These are phyloP conservation scores for Syzygium jambos DNA, from an alignment of 345 rosid species.

Conservation along the genomic window DNA sequence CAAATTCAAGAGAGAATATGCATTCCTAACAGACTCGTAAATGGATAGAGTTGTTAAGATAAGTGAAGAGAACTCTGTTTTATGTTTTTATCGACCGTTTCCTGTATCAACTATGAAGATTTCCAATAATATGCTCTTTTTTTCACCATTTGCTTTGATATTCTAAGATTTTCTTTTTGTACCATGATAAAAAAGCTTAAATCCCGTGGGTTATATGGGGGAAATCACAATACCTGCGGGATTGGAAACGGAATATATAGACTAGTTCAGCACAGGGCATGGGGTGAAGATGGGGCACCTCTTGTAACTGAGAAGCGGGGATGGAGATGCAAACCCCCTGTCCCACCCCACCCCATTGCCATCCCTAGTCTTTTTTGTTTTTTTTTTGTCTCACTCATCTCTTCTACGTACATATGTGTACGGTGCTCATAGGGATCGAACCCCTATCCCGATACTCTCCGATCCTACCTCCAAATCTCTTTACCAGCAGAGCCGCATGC, in stretches of 20 bases:
- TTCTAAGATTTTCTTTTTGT: background rate
- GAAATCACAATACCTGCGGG: background rate
- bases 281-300: background rate
- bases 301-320: background rate
- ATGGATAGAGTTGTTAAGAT: background rate
- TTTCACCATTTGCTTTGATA: background rate
- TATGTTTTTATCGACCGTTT: background rate
- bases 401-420: too few relatives aligned
- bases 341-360: background rate
- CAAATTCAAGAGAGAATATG: background rate
- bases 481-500: too few relatives aligned
- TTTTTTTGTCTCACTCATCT: too few relatives aligned
- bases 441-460: too few relatives aligned
- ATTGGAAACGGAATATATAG: background rate
- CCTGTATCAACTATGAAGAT: background rate
- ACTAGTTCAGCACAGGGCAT: background rate
- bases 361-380: background rate
- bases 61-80: background rate
- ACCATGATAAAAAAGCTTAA: background rate
- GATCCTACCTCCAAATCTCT: too few relatives aligned
- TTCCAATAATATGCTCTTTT: background rate
- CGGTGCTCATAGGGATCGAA: too few relatives aligned
- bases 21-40: background rate
- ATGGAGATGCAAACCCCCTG: background rate
- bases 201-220: background rate